phyloP scores from a whole-genome alignment of 2,329 filamentous ascomycete species.

The Teratosphaeria zuluensis region DNA sequence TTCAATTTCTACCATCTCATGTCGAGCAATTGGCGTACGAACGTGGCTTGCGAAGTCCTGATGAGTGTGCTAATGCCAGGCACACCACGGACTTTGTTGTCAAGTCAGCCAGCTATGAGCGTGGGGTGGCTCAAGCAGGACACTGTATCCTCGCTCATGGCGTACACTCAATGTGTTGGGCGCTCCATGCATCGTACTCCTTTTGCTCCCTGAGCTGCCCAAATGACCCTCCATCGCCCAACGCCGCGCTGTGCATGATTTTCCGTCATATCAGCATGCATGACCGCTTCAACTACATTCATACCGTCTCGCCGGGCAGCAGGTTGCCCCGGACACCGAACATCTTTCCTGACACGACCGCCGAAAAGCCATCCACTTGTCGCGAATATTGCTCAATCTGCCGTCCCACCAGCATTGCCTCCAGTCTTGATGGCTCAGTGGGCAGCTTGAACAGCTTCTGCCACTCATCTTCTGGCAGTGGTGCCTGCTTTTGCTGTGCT shows the following conservation, averaged over 20 bases:
- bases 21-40: too few relatives aligned
- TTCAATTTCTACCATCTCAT: too few relatives aligned
- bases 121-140: too few relatives aligned
- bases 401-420: constrained; percentile 87
- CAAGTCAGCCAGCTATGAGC: too few relatives aligned
- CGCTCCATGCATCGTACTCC: neutral
- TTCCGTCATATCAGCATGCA: neutral
- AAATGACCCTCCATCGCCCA: neutral
- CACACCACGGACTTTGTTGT: too few relatives aligned
- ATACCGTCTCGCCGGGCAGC: constrained; percentile 43
- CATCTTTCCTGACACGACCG: constrained; percentile 90
- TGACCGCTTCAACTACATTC: neutral
- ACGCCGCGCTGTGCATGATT: constrained; percentile 16
- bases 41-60: too few relatives aligned
- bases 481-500: constrained; percentile 74
- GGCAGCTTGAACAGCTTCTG: constrained; percentile 96
- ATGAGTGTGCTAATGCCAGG: too few relatives aligned
- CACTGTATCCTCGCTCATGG: neutral
- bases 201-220: neutral
- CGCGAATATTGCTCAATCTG: constrained; percentile 97
- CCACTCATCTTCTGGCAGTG: constrained; percentile 94
- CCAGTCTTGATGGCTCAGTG: constrained; percentile 82
- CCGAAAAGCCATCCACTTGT: constrained; percentile 93
- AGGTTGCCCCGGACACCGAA: constrained; percentile 77
- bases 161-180: neutral